Base-by-base conservation (phyloP, 345 rosid species). In the Eutrema japonicum region DNA sequence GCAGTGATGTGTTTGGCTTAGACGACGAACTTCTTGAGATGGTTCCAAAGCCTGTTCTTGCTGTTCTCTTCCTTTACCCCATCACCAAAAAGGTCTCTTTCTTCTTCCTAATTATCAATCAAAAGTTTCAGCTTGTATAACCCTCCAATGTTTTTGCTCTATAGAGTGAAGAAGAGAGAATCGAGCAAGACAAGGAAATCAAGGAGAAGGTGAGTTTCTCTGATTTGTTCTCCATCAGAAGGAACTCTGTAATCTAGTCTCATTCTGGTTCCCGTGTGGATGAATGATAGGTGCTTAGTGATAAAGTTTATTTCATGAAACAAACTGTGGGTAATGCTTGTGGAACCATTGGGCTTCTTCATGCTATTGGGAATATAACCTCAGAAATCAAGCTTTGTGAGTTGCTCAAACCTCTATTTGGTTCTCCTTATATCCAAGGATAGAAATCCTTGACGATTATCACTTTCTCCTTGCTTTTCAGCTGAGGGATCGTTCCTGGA, bases 311-410 rank as follows among this genome's bases (percentile, higher is more conserved):
- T 78, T 95, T 89, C 85, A 87, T 92, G 96, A 89, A 81, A 73
- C 99, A 92, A 86, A 95, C 97, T 60, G 97, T 92, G 43, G 97
- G 96, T 66, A 95, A 95, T 83, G 97, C 97, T 66, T 95, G 99
- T 80, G 97, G 99, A 82, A 95, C 99, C 38, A 81, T 92, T 69
- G 99, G 96, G 6, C 93, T 92, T 80, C 96, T 95, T 80, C 99
- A 95, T 75, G 89, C 96, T 62, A 77, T 95, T 70, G 99, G 97
- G 70, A 95, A 95, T 79, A 58, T 90, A 55, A 83, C 85, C 62
- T 89, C 99, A 8, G 77, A 85, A 59, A 70, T 92, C 85, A 89
- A 88, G 46, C 89, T 91, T 22, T 18, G 97, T 91, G 77, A 87
- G 93, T 78, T 27, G 5, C 10, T 59, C 10, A 46, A 49, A 32